Percentiles rank a stretch among this genome's conserved stretches.
Conservation (phyloP, 441 rosid species). For the Erodium texanum region DNA sequence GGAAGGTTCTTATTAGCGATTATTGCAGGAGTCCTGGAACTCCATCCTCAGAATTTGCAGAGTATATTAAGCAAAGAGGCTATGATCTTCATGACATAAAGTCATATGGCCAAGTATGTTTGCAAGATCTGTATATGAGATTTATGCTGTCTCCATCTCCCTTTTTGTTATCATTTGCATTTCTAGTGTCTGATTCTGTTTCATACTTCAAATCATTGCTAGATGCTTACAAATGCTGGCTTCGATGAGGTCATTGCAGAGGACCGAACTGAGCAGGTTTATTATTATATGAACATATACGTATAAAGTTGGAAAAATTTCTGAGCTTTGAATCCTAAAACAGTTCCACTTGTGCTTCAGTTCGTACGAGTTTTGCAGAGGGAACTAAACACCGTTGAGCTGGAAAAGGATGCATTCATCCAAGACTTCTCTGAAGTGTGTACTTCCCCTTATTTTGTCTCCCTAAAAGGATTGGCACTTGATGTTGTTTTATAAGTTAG, state of each 20-base stretch:
- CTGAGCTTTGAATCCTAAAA: neutral
- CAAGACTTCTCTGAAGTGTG: slow-evolving; percentile 1
- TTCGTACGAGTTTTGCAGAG: slow-evolving; percentile 1
- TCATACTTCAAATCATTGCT: slow-evolving; percentile 5
- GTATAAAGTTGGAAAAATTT: neutral
- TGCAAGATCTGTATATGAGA: neutral
- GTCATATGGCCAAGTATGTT: slow-evolving; percentile 70
- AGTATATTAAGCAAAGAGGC: slow-evolving; percentile 83
- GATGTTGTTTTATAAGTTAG: neutral
- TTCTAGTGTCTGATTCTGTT: slow-evolving; percentile 1
- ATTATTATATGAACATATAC: neutral
- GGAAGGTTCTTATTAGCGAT: slow-evolving; percentile 89
- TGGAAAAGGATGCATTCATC: slow-evolving; percentile 4
- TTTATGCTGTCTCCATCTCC: slow-evolving; percentile 2
- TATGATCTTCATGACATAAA: slow-evolving; percentile 87
- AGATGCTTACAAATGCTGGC: slow-evolving; percentile 90
- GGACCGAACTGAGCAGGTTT: slow-evolving; percentile 88
- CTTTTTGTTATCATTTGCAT: neutral
- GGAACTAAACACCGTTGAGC: neutral
- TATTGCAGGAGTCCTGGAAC: slow-evolving; percentile 70
- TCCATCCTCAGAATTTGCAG: slow-evolving; percentile 59
- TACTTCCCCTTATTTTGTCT: neutral
- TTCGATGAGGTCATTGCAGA: slow-evolving; percentile 64
- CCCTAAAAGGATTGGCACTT: neutral
- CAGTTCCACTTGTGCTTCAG: neutral